Conservation (phyloP, 148 eudicot species). For the Salicornia ramosissima region DNA sequence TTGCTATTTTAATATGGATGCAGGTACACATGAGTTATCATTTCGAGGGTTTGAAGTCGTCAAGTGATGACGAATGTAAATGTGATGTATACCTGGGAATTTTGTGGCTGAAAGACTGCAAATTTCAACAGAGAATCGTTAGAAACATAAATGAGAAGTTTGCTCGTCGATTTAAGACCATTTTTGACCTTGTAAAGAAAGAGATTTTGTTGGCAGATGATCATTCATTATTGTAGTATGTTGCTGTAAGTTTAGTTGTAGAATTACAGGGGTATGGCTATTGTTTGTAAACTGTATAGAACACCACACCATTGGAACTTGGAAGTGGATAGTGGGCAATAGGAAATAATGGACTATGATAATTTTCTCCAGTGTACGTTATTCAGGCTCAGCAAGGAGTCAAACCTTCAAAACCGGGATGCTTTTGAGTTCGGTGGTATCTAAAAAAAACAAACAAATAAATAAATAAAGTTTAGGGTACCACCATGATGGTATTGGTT, state of each 20-base stretch:
- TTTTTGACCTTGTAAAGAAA: slow-evolving; percentile 51
- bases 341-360: neutral
- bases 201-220: slow-evolving; percentile 44
- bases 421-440: no score
- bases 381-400: neutral
- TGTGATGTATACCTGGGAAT: slow-evolving; percentile 57
- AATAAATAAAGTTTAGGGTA: no score
- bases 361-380: neutral
- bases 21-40: slow-evolving; percentile 74
- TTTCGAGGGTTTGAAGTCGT: slow-evolving; percentile 29
- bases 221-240: neutral
- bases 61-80: slow-evolving; percentile 38
- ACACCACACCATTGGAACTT: no score
- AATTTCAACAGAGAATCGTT: slow-evolving; percentile 58
- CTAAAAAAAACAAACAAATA: no score
- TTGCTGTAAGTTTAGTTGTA: neutral
- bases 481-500: no score
- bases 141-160: slow-evolving; percentile 59
- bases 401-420: neutral
- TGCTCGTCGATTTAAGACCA: slow-evolving; percentile 39
- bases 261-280: no score
- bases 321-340: neutral
- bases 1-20: slow-evolving; percentile 14
- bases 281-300: no score
- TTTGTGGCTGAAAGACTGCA: slow-evolving; percentile 64